A percentile compares a stretch with the other conserved stretches of the same genome.
phyloP scores from a whole-genome alignment of 768 basidiomycete species.

The Hebeloma cylindrosporum region DNA sequence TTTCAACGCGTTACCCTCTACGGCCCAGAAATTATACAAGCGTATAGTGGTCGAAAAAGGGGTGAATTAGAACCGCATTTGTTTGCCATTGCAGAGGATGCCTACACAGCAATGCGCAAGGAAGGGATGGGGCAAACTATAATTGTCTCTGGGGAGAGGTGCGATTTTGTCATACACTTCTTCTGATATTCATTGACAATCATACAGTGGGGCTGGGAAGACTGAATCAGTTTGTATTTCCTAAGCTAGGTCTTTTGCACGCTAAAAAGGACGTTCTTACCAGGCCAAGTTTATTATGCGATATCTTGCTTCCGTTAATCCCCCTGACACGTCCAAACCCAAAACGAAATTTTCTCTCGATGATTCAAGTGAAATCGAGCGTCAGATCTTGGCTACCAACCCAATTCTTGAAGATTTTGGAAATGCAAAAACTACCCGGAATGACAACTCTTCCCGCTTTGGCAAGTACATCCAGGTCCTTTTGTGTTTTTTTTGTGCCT shows the following conservation, averaged over 20 bases:
- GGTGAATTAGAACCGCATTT: slow-evolving; percentile 97
- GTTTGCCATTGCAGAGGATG: slow-evolving; percentile 99
- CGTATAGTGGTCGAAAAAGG: slow-evolving; percentile 87
- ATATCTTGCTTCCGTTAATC: slow-evolving; percentile 97
- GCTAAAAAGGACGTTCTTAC: neutral
- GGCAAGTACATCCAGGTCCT: slow-evolving; percentile 98
- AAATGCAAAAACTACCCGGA: slow-evolving; percentile 98
- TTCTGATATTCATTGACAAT: slow-evolving; percentile 14
- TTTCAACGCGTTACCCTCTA: slow-evolving; percentile 98
- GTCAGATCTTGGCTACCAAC: slow-evolving; percentile 98
- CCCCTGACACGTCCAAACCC: slow-evolving; percentile 59
- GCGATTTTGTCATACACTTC: slow-evolving; percentile 22
- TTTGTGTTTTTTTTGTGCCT: slow-evolving; percentile 6
- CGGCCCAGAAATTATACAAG: slow-evolving; percentile 95
- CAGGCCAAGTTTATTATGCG: slow-evolving; percentile 99
- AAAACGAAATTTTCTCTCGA: slow-evolving; percentile 76
- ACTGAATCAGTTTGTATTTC: slow-evolving; percentile 80
- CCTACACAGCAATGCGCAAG: slow-evolving; percentile 95
- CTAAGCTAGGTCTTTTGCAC: slow-evolving; percentile 3
- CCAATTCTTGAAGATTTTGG: slow-evolving; percentile 99
- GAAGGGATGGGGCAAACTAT: slow-evolving; percentile 96
- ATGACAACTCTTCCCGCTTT: slow-evolving; percentile 98
- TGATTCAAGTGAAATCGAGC: slow-evolving; percentile 92
- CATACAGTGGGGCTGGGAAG: slow-evolving; percentile 93
- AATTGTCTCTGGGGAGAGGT: slow-evolving; percentile 98